These are phyloP conservation scores for Wallacemonas collosoma DNA, from an alignment of 208 protist species.

Conservation along the genomic window DNA sequence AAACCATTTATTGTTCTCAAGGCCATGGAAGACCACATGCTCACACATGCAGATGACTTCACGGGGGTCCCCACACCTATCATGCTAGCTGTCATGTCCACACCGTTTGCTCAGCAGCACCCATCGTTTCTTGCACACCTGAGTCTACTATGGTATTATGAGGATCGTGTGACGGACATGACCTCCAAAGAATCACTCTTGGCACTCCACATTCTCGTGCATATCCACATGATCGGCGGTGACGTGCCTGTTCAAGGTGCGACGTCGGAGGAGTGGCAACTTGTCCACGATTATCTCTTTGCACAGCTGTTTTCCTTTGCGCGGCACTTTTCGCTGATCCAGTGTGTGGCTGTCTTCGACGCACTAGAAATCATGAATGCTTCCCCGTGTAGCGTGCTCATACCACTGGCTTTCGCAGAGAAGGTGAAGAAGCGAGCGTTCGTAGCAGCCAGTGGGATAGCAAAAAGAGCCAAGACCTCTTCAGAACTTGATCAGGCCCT, in stretches of 20 bases:
- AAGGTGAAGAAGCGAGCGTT: constrained; percentile 50
- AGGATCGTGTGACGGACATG: constrained; percentile 19
- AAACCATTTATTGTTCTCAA: constrained; percentile 56
- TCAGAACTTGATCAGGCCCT: constrained; percentile 11
- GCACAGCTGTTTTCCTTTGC: constrained; percentile 51
- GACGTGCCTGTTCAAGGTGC: constrained; percentile 19
- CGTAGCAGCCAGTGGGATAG: constrained; percentile 6
- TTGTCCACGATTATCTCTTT: constrained; percentile 56
- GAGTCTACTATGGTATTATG: constrained; percentile 16
- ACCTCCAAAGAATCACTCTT: constrained; percentile 3
- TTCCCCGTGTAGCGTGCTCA: constrained; percentile 41
- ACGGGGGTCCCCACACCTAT: constrained; percentile 16
- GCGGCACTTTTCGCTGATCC: constrained; percentile 27
- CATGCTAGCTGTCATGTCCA: constrained; percentile 36
- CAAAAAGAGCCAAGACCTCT: constrained; percentile 11
- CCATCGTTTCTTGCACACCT: neutral
- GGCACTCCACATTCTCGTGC: constrained; percentile 19
- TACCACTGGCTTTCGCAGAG: constrained; percentile 43
- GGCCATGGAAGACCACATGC: constrained; percentile 41
- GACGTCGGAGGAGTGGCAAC: constrained; percentile 26
- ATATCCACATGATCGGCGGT: constrained; percentile 14
- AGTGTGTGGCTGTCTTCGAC: constrained; percentile 56
- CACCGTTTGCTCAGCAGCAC: constrained; percentile 10
- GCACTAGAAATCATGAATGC: constrained; percentile 56
- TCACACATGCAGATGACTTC: constrained; percentile 19